Percentiles rank a stretch among this genome's conserved stretches.
Conservation (phyloP, 495 filamentous ascomycete species). For the Trichoderma orchidacearum region DNA sequence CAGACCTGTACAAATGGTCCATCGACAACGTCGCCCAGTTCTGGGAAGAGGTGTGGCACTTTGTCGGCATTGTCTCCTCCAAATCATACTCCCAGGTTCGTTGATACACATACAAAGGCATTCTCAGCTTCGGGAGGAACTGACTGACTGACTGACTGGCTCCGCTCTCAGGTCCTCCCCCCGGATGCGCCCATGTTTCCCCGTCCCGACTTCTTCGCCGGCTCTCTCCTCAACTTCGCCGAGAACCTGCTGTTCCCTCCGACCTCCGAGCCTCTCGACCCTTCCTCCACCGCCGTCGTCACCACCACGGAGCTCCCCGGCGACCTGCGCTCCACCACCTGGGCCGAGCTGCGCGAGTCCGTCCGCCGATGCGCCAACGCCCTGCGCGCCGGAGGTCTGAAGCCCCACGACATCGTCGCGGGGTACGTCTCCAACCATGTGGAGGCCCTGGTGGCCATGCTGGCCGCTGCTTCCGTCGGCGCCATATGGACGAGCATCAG, state of each 20-base stretch:
- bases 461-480: constrained; percentile 65
- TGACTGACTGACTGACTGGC: neutral
- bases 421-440: constrained; percentile 82
- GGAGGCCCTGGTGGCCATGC: constrained; percentile 74
- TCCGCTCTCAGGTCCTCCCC: constrained; percentile 47
- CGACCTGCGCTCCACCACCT: constrained; percentile 50
- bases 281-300: constrained; percentile 54
- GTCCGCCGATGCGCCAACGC: constrained; percentile 61
- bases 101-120: too few relatives aligned
- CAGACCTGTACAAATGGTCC: constrained; percentile 71
- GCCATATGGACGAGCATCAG: constrained; percentile 87
- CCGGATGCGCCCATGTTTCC: constrained; percentile 62
- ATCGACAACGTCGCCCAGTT: constrained; percentile 59
- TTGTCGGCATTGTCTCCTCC: constrained; percentile 56
- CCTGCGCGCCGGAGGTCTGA: constrained; percentile 49
- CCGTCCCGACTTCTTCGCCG: constrained; percentile 69
- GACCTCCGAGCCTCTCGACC: constrained; percentile 23
- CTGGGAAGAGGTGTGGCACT: constrained; percentile 81
- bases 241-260: constrained; percentile 79
- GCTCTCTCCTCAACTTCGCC: constrained; percentile 72
- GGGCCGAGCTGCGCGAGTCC: constrained; percentile 65
- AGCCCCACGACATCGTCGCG: constrained; percentile 59
- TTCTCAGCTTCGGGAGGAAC: too few relatives aligned
- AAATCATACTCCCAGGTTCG: constrained; percentile 45
- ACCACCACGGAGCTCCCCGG: constrained; percentile 48